Conservation (phyloP, 2,329 filamentous ascomycete species). For the Zalaria obscura region DNA sequence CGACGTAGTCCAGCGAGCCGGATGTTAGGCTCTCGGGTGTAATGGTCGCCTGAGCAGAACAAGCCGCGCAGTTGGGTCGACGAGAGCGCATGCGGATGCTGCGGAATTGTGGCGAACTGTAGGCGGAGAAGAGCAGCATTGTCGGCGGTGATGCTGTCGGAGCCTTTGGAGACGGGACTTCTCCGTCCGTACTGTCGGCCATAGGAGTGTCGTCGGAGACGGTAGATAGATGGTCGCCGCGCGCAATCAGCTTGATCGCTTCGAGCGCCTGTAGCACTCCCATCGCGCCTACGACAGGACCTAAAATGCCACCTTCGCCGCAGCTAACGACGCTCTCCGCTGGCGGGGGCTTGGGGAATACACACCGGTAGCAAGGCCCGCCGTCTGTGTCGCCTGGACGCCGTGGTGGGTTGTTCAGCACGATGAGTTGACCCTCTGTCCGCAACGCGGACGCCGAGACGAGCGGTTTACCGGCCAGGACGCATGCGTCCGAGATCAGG, state of each 20-base stretch:
- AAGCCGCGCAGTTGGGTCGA: slow-evolving; percentile 60
- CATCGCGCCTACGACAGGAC: slow-evolving; percentile 86
- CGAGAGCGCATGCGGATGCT: slow-evolving; percentile 59
- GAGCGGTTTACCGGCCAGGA: slow-evolving; percentile 63
- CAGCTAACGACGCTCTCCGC: slow-evolving; percentile 72
- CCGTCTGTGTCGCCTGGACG: slow-evolving; percentile 42
- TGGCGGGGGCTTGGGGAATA: slow-evolving; percentile 80
- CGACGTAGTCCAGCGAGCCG: slow-evolving; percentile 65
- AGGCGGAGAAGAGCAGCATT: slow-evolving; percentile 42
- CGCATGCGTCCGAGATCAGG: slow-evolving; percentile 79
- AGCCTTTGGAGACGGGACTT: not conserved
- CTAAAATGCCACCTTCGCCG: slow-evolving; percentile 83
- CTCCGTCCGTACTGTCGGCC: slow-evolving; percentile 6
- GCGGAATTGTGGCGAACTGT: slow-evolving; percentile 47
- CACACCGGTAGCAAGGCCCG: slow-evolving; percentile 84
- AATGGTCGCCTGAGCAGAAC: slow-evolving; percentile 49
- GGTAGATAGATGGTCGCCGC: slow-evolving; percentile 12
- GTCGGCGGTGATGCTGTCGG: slow-evolving; percentile 17
- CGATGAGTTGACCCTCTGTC: slow-evolving; percentile 77
- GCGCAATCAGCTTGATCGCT: slow-evolving; percentile 65
- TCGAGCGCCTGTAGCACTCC: slow-evolving; percentile 85
- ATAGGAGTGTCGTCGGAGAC: slow-evolving; percentile 13
- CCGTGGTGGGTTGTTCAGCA: slow-evolving; percentile 67
- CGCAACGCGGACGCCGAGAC: slow-evolving; percentile 82
- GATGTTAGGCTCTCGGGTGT: slow-evolving; percentile 46